These are phyloP conservation scores for Xenosphaeropsis pyriputrescens DNA, from an alignment of 2,329 filamentous ascomycete genomes.

Conservation along the genomic window DNA sequence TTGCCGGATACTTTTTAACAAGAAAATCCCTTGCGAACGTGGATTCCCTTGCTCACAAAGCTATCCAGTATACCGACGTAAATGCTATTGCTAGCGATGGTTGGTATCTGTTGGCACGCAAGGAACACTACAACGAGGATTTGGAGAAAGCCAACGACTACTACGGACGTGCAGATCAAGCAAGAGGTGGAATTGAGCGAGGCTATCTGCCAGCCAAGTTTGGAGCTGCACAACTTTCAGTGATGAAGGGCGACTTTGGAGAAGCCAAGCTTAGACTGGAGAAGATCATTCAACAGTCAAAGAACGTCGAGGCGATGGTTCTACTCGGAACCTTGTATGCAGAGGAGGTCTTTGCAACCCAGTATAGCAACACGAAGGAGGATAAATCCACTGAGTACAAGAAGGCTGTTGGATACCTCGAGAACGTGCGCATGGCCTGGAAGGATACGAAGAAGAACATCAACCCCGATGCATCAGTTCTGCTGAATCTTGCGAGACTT, in stretches of 20 bases:
- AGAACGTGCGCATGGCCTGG: slow-evolving; percentile 76
- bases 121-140: slow-evolving; percentile 75
- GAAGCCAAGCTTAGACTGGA: slow-evolving; percentile 89
- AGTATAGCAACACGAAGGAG: slow-evolving; percentile 59
- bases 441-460: slow-evolving; percentile 83
- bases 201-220: slow-evolving; percentile 93
- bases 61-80: slow-evolving; percentile 90
- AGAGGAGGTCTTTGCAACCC: slow-evolving; percentile 78
- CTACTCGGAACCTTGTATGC: slow-evolving; percentile 84
- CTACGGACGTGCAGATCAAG: slow-evolving; percentile 82
- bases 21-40: slow-evolving; percentile 69
- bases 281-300: slow-evolving; percentile 81
- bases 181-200: slow-evolving; percentile 77
- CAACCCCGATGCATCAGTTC: slow-evolving; percentile 67
- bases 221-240: slow-evolving; percentile 77
- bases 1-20: slow-evolving; percentile 79
- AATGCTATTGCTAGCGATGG: slow-evolving; percentile 95
- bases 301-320: slow-evolving; percentile 78
- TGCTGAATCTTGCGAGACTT: slow-evolving; percentile 81
- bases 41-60: slow-evolving; percentile 76
- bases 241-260: slow-evolving; percentile 70
- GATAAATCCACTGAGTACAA: slow-evolving; percentile 76
- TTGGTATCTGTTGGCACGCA: slow-evolving; percentile 87
- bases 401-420: slow-evolving; percentile 75
- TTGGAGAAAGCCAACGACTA: slow-evolving; percentile 64